phyloP scores from a whole-genome alignment of 306 rosid species.

The Mimosa bimucronata region DNA sequence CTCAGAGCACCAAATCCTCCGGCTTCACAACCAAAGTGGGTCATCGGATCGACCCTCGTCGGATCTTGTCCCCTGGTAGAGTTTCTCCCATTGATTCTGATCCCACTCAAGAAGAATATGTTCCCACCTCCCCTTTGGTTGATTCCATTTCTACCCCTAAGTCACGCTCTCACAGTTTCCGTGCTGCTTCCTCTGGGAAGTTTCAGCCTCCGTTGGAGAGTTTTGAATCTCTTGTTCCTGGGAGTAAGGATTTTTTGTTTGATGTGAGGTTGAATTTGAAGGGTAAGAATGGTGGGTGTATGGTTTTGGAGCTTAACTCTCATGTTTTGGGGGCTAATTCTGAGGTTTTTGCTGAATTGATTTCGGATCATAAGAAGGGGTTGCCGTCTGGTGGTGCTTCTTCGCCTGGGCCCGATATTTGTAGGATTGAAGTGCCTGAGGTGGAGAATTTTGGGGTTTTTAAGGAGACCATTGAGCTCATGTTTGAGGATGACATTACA shows the following conservation, averaged over 20 bases:
- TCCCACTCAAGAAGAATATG: conserved; percentile 42
- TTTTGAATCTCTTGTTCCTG: conserved; percentile 27
- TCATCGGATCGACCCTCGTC: conserved; percentile 76
- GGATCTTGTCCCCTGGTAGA: conserved; percentile 92
- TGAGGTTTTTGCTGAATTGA: conserved; percentile 71
- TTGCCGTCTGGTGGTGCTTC: conserved; percentile 20
- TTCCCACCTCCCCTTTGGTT: conserved; percentile 37
- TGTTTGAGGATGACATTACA: conserved; percentile 78
- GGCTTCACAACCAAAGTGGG: conserved; percentile 54
- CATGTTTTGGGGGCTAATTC: conserved; percentile 73
- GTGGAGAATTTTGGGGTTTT: conserved; percentile 78
- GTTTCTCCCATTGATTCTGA: conserved; percentile 84
- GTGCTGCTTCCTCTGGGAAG: conserved; percentile 43
- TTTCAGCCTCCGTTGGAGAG: conserved; percentile 24
- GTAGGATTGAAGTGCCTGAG: conserved; percentile 85
- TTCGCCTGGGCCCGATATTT: conserved; percentile 56
- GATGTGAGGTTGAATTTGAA: conserved; percentile 89
- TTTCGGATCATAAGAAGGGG: conserved; percentile 52
- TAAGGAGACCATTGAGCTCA: conserved; percentile 76
- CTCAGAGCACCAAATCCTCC: conserved; percentile 77
- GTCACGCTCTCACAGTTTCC: conserved; percentile 58
- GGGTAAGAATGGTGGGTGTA: conserved; percentile 73
- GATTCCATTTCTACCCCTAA: conserved; percentile 47
- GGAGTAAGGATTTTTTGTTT: conserved; percentile 42
- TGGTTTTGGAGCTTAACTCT: conserved; percentile 83